Evolutionary conservation across 306 rosid genomes (phyloP).

Genomic region (Citrullus amarus): DNA sequence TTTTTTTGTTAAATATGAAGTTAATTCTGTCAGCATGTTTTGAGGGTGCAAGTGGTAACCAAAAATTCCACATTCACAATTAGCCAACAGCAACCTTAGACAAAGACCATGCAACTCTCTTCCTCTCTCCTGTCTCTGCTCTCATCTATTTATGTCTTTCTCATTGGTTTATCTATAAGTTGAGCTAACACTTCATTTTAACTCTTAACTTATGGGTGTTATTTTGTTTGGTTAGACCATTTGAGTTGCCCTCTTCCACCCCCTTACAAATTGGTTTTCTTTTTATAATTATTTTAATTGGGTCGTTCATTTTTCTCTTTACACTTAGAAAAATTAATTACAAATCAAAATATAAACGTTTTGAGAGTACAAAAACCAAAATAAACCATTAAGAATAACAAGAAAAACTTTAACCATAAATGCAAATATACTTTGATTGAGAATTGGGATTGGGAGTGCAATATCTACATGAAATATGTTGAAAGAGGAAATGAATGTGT

Average conservation of each 20-base stretch:
- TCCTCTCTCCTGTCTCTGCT: background rate
- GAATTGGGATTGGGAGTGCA: background rate
- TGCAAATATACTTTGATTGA: background rate
- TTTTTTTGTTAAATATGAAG: background rate
- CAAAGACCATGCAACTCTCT: constrained; percentile 5
- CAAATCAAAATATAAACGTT: no score
- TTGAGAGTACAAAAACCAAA: no score
- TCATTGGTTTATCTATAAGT: background rate
- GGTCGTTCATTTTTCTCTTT: no score
- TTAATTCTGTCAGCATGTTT: background rate
- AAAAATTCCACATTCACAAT: background rate
- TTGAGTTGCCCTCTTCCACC: background rate
- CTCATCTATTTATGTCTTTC: background rate
- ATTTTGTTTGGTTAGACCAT: constrained; percentile 4
- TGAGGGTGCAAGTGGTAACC: background rate
- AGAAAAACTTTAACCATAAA: background rate
- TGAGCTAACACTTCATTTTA: background rate
- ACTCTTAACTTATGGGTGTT: background rate
- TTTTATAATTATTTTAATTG: no score
- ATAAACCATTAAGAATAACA: no score
- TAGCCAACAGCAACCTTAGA: background rate
- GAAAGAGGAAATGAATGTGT: constrained; percentile 3
- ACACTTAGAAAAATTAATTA: no score
- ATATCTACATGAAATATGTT: background rate
- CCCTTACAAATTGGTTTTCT: background rate